Evolutionary conservation across 2,329 filamentous ascomycete species (phyloP), one percentile per base, ranked within the genome.

Genomic region (Alternaria ethzedia): DNA sequence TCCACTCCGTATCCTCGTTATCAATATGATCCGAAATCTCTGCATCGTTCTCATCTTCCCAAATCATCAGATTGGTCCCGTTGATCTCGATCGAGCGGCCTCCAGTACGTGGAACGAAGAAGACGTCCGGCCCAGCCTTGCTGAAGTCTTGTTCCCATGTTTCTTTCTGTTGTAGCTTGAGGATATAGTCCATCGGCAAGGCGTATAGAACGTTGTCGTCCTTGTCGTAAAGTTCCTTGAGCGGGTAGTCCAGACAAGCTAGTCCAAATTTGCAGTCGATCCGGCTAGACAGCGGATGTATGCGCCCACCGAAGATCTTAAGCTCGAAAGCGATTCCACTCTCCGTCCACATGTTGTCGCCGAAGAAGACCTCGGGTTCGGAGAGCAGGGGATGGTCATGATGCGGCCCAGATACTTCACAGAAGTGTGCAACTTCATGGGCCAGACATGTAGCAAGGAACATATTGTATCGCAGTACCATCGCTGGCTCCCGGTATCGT

Each of bases 341-440:
- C 61, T 81, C 79, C 3, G 77, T 80, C 75, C 77, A 81, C 68
- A 72, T 77, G 63, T 81, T 79, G 56, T 80, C 75, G 41, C 77
- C 74, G 62, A 80, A 78, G 54, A 79, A 81, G 8, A 79, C 76
- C 57, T 80, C 79, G 0, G 78, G 76, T 59, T 76, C 70, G 7
- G 76, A 78, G 2, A 80, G 65, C 3, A 80, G 66, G 0, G 74
- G 75, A 28, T 77, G 76, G 17, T 78, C 73, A 52, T 78, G 78
- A 46, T 78, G 76, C 8, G 77, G 77, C 6, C 77, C 77, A 11
- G 78, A 79, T 2, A 80, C 75, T 59, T 80, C 79, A 54, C 80
- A 76, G 66, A 80, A 81, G 62, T 81, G 79, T 30, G 79, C 78
- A 59, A 81, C 72, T 62, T 81, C 79, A 45, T 81, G 79, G 5